A percentile compares a stretch with the other conserved stretches of the same genome.
Conservation (phyloP, 1,284 basidiomycete species). For the Amylostereum chailletii region DNA sequence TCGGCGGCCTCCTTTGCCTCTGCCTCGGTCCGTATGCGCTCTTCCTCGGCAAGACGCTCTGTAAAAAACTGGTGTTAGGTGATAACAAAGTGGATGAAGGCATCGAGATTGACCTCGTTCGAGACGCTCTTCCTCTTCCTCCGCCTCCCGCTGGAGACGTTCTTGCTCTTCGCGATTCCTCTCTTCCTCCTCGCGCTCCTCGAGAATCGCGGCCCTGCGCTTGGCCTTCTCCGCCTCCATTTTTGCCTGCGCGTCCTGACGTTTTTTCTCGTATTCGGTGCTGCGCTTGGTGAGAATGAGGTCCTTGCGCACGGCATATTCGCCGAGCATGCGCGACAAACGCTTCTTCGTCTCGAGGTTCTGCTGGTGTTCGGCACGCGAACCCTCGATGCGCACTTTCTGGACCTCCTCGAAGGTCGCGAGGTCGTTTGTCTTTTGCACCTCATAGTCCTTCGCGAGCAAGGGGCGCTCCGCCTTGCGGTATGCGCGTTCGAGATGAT, state of each 20-base stretch:
- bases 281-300: constrained; percentile 55
- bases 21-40: constrained; percentile 39
- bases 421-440: constrained; percentile 75
- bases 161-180: constrained; percentile 40
- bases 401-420: constrained; percentile 64
- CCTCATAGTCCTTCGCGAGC: constrained; percentile 81
- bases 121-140: constrained; percentile 32
- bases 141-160: constrained; percentile 18
- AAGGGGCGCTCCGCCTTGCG: constrained; percentile 91
- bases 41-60: constrained; percentile 51
- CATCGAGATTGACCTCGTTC: constrained; percentile 40
- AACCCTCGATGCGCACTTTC: constrained; percentile 50
- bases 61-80: constrained; percentile 3
- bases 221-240: constrained; percentile 84
- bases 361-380: constrained; percentile 57
- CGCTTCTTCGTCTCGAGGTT: constrained; percentile 76
- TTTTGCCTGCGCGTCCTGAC: constrained; percentile 57
- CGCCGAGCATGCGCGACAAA: constrained; percentile 67
- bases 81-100: constrained; percentile 3
- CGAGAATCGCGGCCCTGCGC: constrained; percentile 47
- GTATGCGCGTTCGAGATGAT: constrained; percentile 94
- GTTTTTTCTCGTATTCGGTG: constrained; percentile 64
- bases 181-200: constrained; percentile 53
- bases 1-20: constrained; percentile 43
- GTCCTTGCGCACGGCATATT: constrained; percentile 60